A percentile compares a stretch with the other conserved stretches of the same genome.
These are phyloP conservation scores for Articulospora tetracladia DNA, from an alignment of 495 filamentous ascomycete genomes.

Conservation along the genomic window DNA sequence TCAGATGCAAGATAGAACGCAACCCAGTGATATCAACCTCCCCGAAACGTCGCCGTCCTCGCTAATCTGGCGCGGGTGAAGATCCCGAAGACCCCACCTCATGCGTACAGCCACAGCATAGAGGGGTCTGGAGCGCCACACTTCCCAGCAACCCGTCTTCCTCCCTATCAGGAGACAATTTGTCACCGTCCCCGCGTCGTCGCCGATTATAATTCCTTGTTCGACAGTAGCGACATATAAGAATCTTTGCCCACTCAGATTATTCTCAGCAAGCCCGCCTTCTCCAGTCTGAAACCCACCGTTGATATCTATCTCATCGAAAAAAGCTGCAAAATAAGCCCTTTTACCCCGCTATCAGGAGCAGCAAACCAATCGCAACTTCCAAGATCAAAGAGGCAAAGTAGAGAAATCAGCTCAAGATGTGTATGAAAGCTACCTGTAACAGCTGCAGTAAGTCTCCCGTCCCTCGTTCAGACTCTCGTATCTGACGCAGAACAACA, in stretches of 20 bases:
- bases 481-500: constrained; percentile 27
- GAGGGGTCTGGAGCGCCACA: background rate
- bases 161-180: background rate
- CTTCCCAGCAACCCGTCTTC: too few species aligned
- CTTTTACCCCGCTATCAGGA: background rate
- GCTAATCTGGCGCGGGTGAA: background rate
- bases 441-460: constrained; percentile 22
- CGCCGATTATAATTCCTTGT: background rate
- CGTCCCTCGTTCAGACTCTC: background rate
- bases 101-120: background rate
- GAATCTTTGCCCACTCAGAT: background rate
- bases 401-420: constrained; percentile 11
- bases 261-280: background rate
- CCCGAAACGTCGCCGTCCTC: background rate
- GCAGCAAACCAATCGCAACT: background rate
- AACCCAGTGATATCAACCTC: too few species aligned
- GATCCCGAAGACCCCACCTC: background rate
- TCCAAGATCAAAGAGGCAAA: background rate
- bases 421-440: constrained; percentile 28
- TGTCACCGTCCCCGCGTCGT: background rate
- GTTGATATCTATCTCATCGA: too few species aligned
- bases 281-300: too few species aligned
- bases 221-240: too few species aligned
- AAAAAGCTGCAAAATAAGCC: too few species aligned
- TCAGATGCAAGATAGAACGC: too few species aligned